Conservation (phyloP, 2,329 filamentous ascomycete species). For the Sarocladiaceae sp. region DNA sequence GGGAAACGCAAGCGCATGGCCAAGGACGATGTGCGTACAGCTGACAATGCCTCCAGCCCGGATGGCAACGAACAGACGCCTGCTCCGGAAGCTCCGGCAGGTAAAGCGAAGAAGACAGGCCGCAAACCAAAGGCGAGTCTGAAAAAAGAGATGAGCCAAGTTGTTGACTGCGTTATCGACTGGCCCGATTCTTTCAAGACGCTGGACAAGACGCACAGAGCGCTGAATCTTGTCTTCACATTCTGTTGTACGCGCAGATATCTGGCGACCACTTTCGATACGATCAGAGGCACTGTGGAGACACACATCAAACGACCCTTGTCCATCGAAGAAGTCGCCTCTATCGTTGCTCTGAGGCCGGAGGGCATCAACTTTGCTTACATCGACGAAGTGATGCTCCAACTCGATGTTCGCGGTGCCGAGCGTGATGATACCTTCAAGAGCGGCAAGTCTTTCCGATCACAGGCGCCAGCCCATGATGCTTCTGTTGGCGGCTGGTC, state of each 20-base stretch:
- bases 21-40: neutral
- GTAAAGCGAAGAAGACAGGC: constrained; percentile 10
- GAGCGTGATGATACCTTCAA: constrained; percentile 60
- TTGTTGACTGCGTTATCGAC: constrained; percentile 28
- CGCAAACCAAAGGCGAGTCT: constrained; percentile 4
- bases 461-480: constrained; percentile 45
- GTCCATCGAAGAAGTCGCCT: constrained; percentile 70
- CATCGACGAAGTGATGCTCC: constrained; percentile 76
- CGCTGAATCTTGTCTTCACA: constrained; percentile 87
- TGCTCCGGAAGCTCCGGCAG: neutral
- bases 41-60: neutral
- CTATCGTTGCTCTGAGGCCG: constrained; percentile 72
- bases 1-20: constrained; percentile 9
- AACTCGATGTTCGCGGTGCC: constrained; percentile 69
- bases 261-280: constrained; percentile 85
- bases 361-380: constrained; percentile 76
- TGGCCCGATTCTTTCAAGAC: constrained; percentile 74
- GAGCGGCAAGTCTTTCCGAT: constrained; percentile 35
- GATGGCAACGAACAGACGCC: neutral
- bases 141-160: constrained; percentile 16
- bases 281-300: constrained; percentile 78
- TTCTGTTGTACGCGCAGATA: constrained; percentile 94
- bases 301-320: constrained; percentile 68
- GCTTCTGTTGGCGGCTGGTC: constrained; percentile 51
- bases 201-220: constrained; percentile 71